A percentile compares a stretch with the other conserved stretches of the same genome.
These are phyloP conservation scores for Xylariaceae sp. DNA, from an alignment of 2,329 filamentous ascomycete genomes.

Conservation along the genomic window DNA sequence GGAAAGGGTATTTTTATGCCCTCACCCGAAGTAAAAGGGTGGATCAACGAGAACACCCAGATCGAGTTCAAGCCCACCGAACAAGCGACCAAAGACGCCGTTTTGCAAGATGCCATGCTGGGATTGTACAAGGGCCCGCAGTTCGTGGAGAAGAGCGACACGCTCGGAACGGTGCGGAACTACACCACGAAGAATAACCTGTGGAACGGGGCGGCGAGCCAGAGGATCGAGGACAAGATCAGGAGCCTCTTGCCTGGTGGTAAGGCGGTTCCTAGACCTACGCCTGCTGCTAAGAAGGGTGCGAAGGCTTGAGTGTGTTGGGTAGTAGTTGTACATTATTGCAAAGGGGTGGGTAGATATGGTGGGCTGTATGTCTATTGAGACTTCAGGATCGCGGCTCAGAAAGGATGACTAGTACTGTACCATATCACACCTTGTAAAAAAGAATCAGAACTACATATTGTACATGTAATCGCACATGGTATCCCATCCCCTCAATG, in stretches of 20 bases:
- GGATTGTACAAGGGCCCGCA: constrained; percentile 35
- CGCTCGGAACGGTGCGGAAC: constrained; percentile 30
- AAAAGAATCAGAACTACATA: constrained; percentile 16
- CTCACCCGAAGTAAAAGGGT: constrained; percentile 30
- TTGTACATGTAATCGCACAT: constrained; percentile 18
- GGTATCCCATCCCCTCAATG: not conserved
- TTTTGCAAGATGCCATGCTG: constrained; percentile 35
- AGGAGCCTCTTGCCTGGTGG: constrained; percentile 20
- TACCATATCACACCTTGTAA: constrained; percentile 21
- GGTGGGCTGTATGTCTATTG: not conserved
- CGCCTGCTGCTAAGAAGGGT: constrained; percentile 1
- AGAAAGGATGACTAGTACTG: constrained; percentile 4
- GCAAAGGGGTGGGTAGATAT: not conserved
- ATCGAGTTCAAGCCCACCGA: constrained; percentile 12
- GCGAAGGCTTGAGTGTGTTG: constrained; percentile 9
- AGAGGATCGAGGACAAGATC: constrained; percentile 27
- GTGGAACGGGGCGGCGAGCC: constrained; percentile 24
- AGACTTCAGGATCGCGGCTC: not conserved
- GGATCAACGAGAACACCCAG: constrained; percentile 18
- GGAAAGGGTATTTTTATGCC: constrained; percentile 38
- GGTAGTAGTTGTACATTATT: not conserved
- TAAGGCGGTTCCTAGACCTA: not conserved
- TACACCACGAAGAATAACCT: constrained; percentile 35
- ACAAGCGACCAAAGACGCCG: constrained; percentile 24
- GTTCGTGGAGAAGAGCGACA: constrained; percentile 27